Percentiles rank a stretch among this genome's conserved stretches.
Conservation (phyloP, 768 basidiomycete species). For the Suillus spraguei region DNA sequence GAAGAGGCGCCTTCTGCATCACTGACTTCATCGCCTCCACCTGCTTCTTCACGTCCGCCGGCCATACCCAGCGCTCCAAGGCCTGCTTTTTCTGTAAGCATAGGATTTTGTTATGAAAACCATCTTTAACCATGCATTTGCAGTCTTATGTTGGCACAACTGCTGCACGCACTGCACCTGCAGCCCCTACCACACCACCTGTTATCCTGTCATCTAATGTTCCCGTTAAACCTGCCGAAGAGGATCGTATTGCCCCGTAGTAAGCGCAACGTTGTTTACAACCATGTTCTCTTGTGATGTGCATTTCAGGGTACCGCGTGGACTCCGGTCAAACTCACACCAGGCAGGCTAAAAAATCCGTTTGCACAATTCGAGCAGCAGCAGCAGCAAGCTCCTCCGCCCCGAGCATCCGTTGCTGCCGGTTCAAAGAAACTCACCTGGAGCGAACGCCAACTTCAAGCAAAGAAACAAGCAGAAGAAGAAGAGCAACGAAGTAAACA, state of each 20-base stretch:
- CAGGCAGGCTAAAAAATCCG: constrained; percentile 87
- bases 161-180: constrained; percentile 24
- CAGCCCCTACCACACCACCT: constrained; percentile 35
- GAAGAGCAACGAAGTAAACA: constrained; percentile 68
- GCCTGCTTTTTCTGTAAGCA: constrained; percentile 43
- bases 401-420: constrained; percentile 21
- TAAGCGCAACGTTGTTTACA: constrained; percentile 24
- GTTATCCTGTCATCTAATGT: constrained; percentile 47
- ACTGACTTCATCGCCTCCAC: constrained; percentile 43
- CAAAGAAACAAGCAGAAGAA: constrained; percentile 84
- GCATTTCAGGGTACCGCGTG: constrained; percentile 71
- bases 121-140: constrained; percentile 12
- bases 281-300: background rate
- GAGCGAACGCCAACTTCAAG: constrained; percentile 90
- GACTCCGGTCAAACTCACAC: constrained; percentile 84
- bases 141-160: constrained; percentile 19
- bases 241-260: constrained; percentile 82
- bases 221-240: constrained; percentile 70
- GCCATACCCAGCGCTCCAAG: constrained; percentile 43
- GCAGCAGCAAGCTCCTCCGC: constrained; percentile 32
- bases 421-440: constrained; percentile 85
- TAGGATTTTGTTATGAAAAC: constrained; percentile 13
- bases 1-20: constrained; percentile 45
- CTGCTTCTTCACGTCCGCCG: constrained; percentile 52
- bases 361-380: constrained; percentile 64